Percentiles rank a stretch among this genome's conserved stretches.
phyloP scores from a whole-genome alignment of 208 protist species.

The Wallacemonas sp. region DNA sequence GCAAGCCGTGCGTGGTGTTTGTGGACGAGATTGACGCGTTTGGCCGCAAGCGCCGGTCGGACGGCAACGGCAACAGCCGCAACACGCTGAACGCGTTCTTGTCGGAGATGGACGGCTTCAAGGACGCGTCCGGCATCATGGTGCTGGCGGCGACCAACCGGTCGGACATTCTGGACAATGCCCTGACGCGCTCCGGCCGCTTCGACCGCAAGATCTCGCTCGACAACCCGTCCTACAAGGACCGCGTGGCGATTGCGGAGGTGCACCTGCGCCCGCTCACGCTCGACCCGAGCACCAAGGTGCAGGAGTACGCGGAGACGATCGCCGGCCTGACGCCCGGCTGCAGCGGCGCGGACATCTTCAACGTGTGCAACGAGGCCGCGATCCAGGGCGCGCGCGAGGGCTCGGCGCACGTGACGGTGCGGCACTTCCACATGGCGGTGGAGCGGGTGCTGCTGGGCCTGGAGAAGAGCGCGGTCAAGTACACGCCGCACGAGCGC shows the following conservation, averaged over 20 bases:
- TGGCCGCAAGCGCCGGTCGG: conserved; percentile 75
- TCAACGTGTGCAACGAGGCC: conserved; percentile 98
- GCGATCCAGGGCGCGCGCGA: conserved; percentile 95
- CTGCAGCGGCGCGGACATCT: conserved; percentile 97
- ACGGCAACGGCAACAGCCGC: conserved; percentile 62
- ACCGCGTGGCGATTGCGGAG: conserved; percentile 93
- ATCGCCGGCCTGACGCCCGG: conserved; percentile 91
- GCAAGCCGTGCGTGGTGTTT: conserved; percentile 97
- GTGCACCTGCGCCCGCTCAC: conserved; percentile 91
- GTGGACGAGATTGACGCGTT: conserved; percentile 98
- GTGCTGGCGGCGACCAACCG: conserved; percentile 98
- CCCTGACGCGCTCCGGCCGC: conserved; percentile 96
- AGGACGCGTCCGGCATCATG: conserved; percentile 92
- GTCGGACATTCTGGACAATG: conserved; percentile 96
- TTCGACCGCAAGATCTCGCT: conserved; percentile 92
- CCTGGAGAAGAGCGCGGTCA: conserved; percentile 93
- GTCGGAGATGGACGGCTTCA: conserved; percentile 98
- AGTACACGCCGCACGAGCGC: conserved; percentile 68
- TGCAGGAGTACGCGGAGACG: conserved; percentile 57
- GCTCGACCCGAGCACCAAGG: conserved; percentile 61
- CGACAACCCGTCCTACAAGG: conserved; percentile 94
- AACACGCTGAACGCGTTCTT: conserved; percentile 98
- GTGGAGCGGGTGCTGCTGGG: conserved; percentile 96
- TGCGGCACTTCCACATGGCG: conserved; percentile 92
- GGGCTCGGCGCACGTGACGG: conserved; percentile 60